phyloP scores from a whole-genome alignment of 305 asterid species.

The Fraxinus sp. region DNA sequence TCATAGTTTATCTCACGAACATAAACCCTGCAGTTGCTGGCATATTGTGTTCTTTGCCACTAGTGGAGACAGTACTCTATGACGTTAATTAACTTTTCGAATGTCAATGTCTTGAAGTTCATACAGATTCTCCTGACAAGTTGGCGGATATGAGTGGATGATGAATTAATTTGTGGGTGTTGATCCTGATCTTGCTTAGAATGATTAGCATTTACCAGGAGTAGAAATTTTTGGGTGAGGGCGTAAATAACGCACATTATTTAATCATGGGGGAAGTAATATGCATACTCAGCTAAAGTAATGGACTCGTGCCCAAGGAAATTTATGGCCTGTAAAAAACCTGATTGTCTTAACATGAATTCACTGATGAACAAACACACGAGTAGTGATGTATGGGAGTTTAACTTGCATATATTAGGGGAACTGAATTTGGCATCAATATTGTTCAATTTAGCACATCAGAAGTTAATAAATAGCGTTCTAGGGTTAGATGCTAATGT shows the following conservation, averaged over 20 bases:
- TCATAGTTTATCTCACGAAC: slow-evolving; percentile 17
- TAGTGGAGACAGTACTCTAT: slow-evolving; percentile 9
- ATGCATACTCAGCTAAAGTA: background rate
- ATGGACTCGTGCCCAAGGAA: slow-evolving; percentile 12
- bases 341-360: slow-evolving; percentile 3
- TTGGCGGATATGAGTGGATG: slow-evolving; percentile 14
- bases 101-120: slow-evolving; percentile 11
- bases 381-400: background rate
- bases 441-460: background rate
- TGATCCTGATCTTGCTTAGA: slow-evolving; percentile 5
- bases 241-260: slow-evolving; percentile 11
- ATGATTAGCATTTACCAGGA: background rate
- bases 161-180: slow-evolving; percentile 12
- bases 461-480: background rate
- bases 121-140: slow-evolving; percentile 2
- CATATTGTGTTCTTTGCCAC: background rate
- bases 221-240: background rate
- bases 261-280: background rate
- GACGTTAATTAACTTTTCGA: background rate
- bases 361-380: background rate
- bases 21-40: slow-evolving; percentile 3
- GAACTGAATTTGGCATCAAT: slow-evolving; percentile 14
- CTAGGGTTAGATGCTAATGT: background rate
- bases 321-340: slow-evolving; percentile 3
- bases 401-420: slow-evolving; percentile 7